Conservation (phyloP, 148 eudicot species). For the Rhododendron vialii region DNA sequence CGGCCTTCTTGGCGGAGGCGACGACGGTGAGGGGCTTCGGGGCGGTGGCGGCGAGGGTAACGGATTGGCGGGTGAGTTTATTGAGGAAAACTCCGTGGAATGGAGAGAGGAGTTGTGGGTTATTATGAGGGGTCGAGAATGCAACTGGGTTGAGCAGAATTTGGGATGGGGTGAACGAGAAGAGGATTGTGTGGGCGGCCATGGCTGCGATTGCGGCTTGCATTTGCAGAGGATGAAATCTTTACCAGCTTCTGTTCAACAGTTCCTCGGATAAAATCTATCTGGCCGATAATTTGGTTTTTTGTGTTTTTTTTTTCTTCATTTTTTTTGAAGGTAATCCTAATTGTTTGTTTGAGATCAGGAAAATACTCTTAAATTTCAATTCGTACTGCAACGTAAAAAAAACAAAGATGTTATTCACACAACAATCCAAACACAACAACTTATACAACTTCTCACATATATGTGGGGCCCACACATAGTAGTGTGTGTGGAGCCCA, state of each 20-base stretch:
- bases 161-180: conserved; percentile 25
- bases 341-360: too few relatives aligned
- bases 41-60: conserved; percentile 30
- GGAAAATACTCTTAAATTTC: too few relatives aligned
- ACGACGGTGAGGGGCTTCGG: conserved; percentile 50
- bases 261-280: not conserved
- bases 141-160: conserved; percentile 17
- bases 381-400: too few relatives aligned
- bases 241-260: not conserved
- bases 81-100: conserved; percentile 50
- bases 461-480: too few relatives aligned
- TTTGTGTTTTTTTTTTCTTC: too few relatives aligned
- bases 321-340: too few relatives aligned
- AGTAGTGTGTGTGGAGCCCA: too few relatives aligned
- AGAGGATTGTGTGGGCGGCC: conserved; percentile 48
- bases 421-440: too few relatives aligned
- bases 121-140: conserved; percentile 11
- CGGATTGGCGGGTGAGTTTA: conserved; percentile 27
- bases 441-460: too few relatives aligned
- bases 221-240: conserved; percentile 6
- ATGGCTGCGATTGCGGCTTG: conserved; percentile 47
- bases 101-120: conserved; percentile 34
- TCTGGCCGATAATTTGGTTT: not conserved
- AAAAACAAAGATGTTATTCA: too few relatives aligned
- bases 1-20: conserved; percentile 44